Evolutionary conservation across 257 asterid species (phyloP), one percentile per base, ranked within the genome.

Genomic region (Solanum rostratum): DNA sequence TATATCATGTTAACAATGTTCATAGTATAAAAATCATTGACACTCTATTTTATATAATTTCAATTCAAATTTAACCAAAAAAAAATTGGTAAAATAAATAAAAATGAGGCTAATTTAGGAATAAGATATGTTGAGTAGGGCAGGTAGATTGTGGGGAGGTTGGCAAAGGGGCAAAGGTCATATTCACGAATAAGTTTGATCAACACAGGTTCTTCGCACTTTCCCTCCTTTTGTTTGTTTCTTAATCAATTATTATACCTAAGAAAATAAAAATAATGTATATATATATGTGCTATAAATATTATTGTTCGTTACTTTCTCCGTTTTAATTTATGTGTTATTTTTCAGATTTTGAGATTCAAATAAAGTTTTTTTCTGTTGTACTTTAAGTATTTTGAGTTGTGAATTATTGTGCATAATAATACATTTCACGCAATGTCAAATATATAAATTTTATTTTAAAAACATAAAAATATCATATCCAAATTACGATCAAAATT

Each of bases 131-230:
- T 50, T 41, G 83, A 70, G 49, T 53, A 2, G 62, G 79, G 82
- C 24, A 46, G 81, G 81, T 8, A 7, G 49, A 33, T 33, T 66
- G 74, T 65, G 20, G 43, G 73, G 41, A 66, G 49, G n/a, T 46
- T 24, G 43, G 81, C 15, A 45, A 24, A 74, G 12, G 60, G 52
- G 63, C 69, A 2, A 19, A 29, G 60, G 87, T 87, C 90, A 79
- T 81, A 87, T 86, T 92, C 84, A 81, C 93, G 88, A 79, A 91
- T 94, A 91, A 82, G 93, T 91, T 89, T 79, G 92, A 86, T 74
- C 84, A 86, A 88, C 93, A 85, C 95, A 94, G 93, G 60, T 94
- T 93, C 98, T 85, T 80, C 88, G 98, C 92, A 93, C 73, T 84
- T 94, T 94, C 98, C 74, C 88, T 73, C 24, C 27, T 92, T 93